These are phyloP conservation scores for Exobasidium rhododendri DNA, from an alignment of 1,284 basidiomycete genomes.

Conservation along the genomic window DNA sequence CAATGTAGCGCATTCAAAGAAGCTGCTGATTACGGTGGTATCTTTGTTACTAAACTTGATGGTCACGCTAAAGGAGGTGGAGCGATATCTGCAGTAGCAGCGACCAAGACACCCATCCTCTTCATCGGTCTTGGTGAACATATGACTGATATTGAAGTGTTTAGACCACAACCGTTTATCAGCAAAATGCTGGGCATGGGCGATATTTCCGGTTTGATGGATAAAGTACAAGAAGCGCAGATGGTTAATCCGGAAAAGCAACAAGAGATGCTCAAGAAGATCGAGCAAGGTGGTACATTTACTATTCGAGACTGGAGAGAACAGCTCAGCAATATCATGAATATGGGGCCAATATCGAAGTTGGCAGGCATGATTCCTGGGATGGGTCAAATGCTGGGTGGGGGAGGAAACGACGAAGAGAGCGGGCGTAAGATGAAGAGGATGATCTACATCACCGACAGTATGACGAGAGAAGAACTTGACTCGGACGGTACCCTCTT, in stretches of 20 bases:
- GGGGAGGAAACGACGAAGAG: constrained; percentile 80
- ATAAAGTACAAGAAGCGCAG: constrained; percentile 58
- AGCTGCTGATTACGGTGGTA: constrained; percentile 93
- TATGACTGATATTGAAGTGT: constrained; percentile 89
- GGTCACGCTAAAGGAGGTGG: constrained; percentile 99
- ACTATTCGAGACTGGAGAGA: constrained; percentile 97
- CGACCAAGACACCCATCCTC: constrained; percentile 95
- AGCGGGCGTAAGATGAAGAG: constrained; percentile 82
- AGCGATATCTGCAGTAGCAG: constrained; percentile 98
- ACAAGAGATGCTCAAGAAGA: constrained; percentile 96
- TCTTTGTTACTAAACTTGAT: constrained; percentile 99
- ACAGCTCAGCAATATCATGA: constrained; percentile 95
- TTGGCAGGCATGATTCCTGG: constrained; percentile 99
- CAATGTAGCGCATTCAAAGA: constrained; percentile 97
- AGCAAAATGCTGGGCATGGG: constrained; percentile 93
- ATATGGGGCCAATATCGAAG: constrained; percentile 97
- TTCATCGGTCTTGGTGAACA: constrained; percentile 98
- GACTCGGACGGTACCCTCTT: constrained; percentile 80
- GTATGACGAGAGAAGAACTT: constrained; percentile 88
- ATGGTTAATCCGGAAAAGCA: constrained; percentile 72
- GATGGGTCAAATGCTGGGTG: constrained; percentile 74
- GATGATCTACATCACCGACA: constrained; percentile 98
- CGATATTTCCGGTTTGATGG: constrained; percentile 93
- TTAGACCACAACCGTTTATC: constrained; percentile 94
- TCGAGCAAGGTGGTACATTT: constrained; percentile 86